These are phyloP conservation scores for Dothideomycetes sp. DNA, from an alignment of 2,329 filamentous ascomycete genomes.

Conservation along the genomic window DNA sequence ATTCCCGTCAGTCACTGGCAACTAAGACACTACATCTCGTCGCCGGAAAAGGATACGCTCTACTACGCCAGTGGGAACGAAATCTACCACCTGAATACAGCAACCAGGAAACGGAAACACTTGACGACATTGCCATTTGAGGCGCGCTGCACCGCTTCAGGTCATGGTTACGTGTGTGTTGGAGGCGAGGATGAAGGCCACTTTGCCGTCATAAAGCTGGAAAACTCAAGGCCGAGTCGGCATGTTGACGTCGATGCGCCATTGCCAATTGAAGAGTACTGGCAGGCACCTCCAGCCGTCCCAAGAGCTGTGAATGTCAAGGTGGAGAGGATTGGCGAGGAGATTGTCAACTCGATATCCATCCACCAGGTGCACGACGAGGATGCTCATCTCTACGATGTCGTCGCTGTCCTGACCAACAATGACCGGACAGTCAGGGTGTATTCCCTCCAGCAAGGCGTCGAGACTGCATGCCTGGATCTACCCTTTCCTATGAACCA, in stretches of 20 bases:
- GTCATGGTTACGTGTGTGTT: slow-evolving; percentile 79
- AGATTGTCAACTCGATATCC: slow-evolving; percentile 57
- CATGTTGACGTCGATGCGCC: slow-evolving; percentile 44
- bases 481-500: slow-evolving; percentile 87
- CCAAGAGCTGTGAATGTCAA: slow-evolving; percentile 43
- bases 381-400: slow-evolving; percentile 29
- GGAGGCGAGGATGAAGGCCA: slow-evolving; percentile 77
- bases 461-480: slow-evolving; percentile 57
- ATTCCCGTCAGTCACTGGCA: slow-evolving; percentile 66
- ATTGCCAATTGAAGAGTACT: slow-evolving; percentile 38
- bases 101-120: slow-evolving; percentile 63
- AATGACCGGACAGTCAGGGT: slow-evolving; percentile 84
- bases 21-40: slow-evolving; percentile 80
- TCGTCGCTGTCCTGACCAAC: slow-evolving; percentile 71
- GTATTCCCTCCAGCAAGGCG: slow-evolving; percentile 61
- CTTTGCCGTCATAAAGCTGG: slow-evolving; percentile 66
- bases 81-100: slow-evolving; percentile 45
- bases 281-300: slow-evolving; percentile 24
- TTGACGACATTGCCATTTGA: slow-evolving; percentile 56
- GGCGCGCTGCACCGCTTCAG: slow-evolving; percentile 78
- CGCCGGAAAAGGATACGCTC: slow-evolving; percentile 61
- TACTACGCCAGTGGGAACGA: slow-evolving; percentile 75
- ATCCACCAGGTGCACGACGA: slow-evolving; percentile 50
- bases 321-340: slow-evolving; percentile 48
- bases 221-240: slow-evolving; percentile 27